Evolutionary conservation across 1,139 yeast genomes (phyloP), one percentile per base, ranked within the genome.

Genomic region (Yamadazyma atmosphaerica): DNA sequence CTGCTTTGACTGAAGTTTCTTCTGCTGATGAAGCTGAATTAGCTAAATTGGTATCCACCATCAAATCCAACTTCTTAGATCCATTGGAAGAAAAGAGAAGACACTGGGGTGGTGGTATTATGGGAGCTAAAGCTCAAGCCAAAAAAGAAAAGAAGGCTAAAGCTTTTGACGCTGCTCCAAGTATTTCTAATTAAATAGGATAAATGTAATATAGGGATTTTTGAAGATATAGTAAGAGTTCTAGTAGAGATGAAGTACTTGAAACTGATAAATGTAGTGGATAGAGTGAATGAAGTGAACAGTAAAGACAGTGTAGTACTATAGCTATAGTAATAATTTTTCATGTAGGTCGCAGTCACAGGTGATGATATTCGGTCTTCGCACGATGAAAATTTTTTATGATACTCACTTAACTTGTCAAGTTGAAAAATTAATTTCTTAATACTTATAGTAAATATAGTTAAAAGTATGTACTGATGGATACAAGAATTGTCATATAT

Each of bases 81-180:
- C 87, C 88, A 76, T 87, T 83, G 83, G 97, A 90, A 64, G 97
- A 90, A 58, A 68, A 79, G 70, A 90, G 95, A 81, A 88, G 87
- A 77, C 95, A 88, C 84, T 90, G 98, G 98, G 98, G 98, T 82
- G 98, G 98, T 81, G 98, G 98, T 82, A 67, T 86, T 72, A 78
- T 92, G 80, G 97, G 98, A 71, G 77, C 86, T 60, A 90, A 90
- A 81, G 87, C 97, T 61, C 79, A 77, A 61, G 92, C 81, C 60
- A 86, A 83, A 77, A 68, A 55, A 40, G 72, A 68, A 40, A 70
- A 72, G 67, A 70, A 55, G 51, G 73, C 71, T 36, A 72, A 68
- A 62, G 53, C 58, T 38, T 58, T 65, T 45, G 76, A 68, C 35
- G 60, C 44, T 38, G 55, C 56, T n/a, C 25, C 33, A n/a, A 30